Evolutionary conservation across 2,329 filamentous ascomycete genomes (phyloP).

Genomic region (Graphiopsis chlorocephala): DNA sequence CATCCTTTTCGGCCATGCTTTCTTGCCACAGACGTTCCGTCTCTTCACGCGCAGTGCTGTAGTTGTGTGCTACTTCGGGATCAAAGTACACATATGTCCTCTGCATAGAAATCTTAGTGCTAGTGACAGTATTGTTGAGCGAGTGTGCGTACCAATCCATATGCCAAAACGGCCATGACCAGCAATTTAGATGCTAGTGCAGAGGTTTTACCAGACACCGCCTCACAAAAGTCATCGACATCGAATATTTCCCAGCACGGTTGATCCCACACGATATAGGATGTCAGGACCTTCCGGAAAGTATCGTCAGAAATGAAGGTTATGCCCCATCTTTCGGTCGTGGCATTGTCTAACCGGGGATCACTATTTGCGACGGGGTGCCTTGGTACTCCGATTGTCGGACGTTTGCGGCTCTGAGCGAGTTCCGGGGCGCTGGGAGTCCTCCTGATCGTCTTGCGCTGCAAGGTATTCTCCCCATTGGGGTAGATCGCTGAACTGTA

Average conservation of each 20-base stretch:
- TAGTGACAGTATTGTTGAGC: neutral
- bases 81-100: neutral
- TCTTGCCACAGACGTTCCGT: neutral
- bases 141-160: neutral
- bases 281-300: neutral
- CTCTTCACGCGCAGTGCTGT: neutral
- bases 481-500: neutral
- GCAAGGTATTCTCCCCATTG: neutral
- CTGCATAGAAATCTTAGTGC: neutral
- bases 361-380: neutral
- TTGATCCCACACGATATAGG: neutral
- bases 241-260: neutral
- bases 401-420: neutral
- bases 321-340: neutral
- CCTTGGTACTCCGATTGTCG: neutral
- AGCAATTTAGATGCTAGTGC: neutral
- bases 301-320: neutral
- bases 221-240: neutral
- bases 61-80: neutral
- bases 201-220: neutral
- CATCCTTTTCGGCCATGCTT: neutral
- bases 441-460: neutral
- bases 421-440: neutral
- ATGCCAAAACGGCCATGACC: neutral
- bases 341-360: neutral